These are phyloP conservation scores for Pichia sp. DNA, from an alignment of 1,139 yeast genomes.

Conservation along the genomic window DNA sequence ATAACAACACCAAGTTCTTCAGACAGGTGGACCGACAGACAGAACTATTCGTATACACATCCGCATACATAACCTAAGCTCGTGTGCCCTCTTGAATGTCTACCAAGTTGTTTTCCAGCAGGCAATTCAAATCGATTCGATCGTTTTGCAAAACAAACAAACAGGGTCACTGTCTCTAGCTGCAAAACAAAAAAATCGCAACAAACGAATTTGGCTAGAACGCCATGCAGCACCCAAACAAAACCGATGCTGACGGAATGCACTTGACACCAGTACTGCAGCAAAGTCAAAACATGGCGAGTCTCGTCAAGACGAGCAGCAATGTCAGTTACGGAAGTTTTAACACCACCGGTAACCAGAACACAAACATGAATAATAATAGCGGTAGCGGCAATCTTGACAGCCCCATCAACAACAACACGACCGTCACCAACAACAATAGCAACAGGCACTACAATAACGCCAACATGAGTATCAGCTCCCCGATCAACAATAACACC, in stretches of 20 bases:
- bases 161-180: neutral
- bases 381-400: neutral
- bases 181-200: neutral
- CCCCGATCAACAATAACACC: neutral
- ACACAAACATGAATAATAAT: neutral
- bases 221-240: neutral
- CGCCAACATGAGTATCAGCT: neutral
- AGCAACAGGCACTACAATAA: neutral
- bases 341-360: neutral
- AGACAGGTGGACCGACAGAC: neutral
- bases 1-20: neutral
- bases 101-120: neutral
- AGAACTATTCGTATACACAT: neutral
- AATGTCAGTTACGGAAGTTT: neutral
- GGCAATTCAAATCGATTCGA: neutral
- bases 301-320: neutral
- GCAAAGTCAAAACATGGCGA: slow-evolving; percentile 3
- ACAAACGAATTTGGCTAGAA: neutral
- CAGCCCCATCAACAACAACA: neutral
- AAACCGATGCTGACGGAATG: neutral
- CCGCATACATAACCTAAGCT: neutral
- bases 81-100: neutral
- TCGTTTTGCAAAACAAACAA: neutral
- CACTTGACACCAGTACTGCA: neutral
- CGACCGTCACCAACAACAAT: no score